Percentiles rank a stretch among this genome's conserved stretches.
phyloP scores from a whole-genome alignment of 2,329 filamentous ascomycete species.

The Penicillium sp. region DNA sequence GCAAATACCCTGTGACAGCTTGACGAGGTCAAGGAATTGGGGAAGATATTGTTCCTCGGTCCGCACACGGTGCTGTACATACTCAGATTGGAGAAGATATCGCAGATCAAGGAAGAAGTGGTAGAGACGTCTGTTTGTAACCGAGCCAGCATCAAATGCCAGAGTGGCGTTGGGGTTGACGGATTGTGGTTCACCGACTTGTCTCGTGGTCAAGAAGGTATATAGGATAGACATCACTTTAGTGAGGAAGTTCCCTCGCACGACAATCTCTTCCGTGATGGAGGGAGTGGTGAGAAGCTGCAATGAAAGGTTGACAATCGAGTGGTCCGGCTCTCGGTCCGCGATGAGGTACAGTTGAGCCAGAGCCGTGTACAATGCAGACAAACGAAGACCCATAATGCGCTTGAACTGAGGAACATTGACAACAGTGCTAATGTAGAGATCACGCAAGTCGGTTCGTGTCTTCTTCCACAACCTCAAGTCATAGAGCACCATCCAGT shows the following conservation, averaged over 20 bases:
- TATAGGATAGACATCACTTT: conserved; percentile 93
- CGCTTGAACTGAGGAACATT: conserved; percentile 94
- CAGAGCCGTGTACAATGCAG: conserved; percentile 83
- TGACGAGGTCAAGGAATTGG: conserved; percentile 91
- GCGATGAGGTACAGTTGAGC: conserved; percentile 93
- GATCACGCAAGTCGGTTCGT: conserved; percentile 75
- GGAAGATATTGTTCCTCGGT: conserved; percentile 77
- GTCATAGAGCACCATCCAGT: conserved; percentile 92
- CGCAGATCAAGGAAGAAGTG: conserved; percentile 95
- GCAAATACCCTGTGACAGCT: conserved; percentile 92
- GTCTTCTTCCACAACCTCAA: conserved; percentile 94
- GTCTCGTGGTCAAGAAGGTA: conserved; percentile 88
- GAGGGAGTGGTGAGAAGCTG: conserved; percentile 96
- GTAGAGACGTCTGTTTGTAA: conserved; percentile 90
- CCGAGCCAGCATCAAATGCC: conserved; percentile 85
- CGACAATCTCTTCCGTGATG: conserved; percentile 90
- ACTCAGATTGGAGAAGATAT: conserved; percentile 77
- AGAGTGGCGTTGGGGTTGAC: conserved; percentile 77
- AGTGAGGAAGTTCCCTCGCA: conserved; percentile 89
- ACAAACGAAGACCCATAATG: conserved; percentile 82
- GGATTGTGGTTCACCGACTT: conserved; percentile 88
- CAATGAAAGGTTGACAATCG: conserved; percentile 92
- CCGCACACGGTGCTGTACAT: conserved; percentile 77
- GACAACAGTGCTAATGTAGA: conserved; percentile 94
- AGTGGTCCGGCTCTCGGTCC: conserved; percentile 92